phyloP scores from a whole-genome alignment of 495 filamentous ascomycete genomes.

The Daldinia loculata region DNA sequence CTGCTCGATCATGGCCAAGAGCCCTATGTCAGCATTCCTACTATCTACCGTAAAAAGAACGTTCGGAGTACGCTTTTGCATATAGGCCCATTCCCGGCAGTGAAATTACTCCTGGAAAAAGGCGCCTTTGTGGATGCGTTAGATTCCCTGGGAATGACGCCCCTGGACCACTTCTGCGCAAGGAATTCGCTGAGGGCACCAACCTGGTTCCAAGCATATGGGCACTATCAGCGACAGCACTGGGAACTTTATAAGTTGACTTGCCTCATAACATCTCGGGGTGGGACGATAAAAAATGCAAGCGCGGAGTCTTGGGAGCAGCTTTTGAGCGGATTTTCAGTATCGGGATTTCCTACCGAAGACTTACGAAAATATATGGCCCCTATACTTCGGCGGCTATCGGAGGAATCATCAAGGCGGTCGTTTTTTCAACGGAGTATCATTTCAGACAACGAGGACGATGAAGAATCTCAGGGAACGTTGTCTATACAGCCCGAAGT shows the following conservation, averaged over 20 bases:
- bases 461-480: background rate
- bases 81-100: background rate
- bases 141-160: constrained; percentile 3
- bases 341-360: background rate
- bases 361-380: background rate
- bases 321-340: background rate
- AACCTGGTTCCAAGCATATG: constrained; percentile 1
- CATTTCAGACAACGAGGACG: background rate
- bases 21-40: constrained; percentile 2
- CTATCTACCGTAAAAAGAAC: background rate
- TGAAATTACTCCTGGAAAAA: constrained; percentile 6
- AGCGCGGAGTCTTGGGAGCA: background rate
- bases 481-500: background rate
- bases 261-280: background rate
- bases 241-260: constrained; percentile 4
- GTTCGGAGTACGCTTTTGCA: constrained; percentile 6
- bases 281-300: background rate
- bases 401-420: background rate
- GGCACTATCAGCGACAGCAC: background rate
- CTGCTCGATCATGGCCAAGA: constrained; percentile 8
- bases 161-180: constrained; percentile 6
- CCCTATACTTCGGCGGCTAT: background rate
- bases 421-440: background rate
- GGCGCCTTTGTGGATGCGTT: constrained; percentile 6
- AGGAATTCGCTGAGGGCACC: background rate